Conservation (phyloP, 2,329 filamentous ascomycete species). For the Neophaeococcomyces aloes region DNA sequence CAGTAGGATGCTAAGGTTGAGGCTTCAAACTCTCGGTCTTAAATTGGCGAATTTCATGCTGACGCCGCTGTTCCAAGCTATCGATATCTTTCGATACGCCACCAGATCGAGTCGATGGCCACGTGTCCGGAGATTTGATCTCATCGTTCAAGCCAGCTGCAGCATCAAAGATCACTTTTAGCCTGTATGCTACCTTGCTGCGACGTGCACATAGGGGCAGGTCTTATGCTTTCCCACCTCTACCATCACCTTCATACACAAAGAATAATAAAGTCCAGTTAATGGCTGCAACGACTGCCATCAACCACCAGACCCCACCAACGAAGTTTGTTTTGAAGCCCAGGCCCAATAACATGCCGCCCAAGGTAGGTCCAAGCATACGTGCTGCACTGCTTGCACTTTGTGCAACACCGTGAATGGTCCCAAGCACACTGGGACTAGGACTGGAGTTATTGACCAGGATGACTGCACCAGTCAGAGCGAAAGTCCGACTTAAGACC, state of each 20-base stretch:
- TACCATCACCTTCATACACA: constrained; percentile 55
- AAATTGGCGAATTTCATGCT: too few species aligned
- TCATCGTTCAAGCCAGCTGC: too few species aligned
- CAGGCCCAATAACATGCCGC: constrained; percentile 44
- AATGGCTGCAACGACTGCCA: constrained; percentile 44
- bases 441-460: constrained; percentile 52
- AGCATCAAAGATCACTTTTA: too few species aligned
- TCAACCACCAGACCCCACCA: constrained; percentile 48
- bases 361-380: constrained; percentile 46
- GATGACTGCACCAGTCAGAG: constrained; percentile 49
- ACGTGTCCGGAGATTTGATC: too few species aligned
- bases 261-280: constrained; percentile 50
- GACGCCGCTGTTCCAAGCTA: too few species aligned
- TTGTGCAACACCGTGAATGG: constrained; percentile 50
- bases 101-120: too few species aligned
- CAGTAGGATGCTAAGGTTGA: too few species aligned
- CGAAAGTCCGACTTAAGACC: constrained; percentile 62
- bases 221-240: constrained; percentile 32
- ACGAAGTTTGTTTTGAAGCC: constrained; percentile 46
- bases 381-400: constrained; percentile 44
- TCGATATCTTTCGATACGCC: too few species aligned
- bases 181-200: too few species aligned
- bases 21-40: too few species aligned
- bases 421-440: constrained; percentile 46
- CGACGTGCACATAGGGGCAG: too few species aligned